Base-by-base conservation (phyloP, 352 stramenopile species). In the Globisporangium orthogonon region DNA sequence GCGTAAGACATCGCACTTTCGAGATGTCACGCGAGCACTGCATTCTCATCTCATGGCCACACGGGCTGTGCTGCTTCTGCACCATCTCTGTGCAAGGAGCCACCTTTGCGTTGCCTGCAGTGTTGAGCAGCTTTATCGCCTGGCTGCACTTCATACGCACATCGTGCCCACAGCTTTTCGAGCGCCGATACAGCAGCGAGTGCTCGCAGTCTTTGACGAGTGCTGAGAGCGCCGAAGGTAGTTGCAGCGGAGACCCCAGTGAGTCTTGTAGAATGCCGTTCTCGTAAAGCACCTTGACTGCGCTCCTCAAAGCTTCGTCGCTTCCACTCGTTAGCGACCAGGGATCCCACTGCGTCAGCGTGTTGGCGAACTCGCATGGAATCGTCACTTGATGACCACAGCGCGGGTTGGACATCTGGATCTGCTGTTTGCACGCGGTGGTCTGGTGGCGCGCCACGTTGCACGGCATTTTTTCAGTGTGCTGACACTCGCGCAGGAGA, bases 111-210 rank as follows among this genome's bases (percentile, higher is more conserved):
- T 65, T 61, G 0, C 57, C 54, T 10, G 57, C 40, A 13, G 47
- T 1, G 4, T 35, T 54, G 1, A 88, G 48, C 40, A 80, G 48
- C 33, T 76, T 76, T 37, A 87, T 74, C 4, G 73, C 78, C 13
- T 67, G 57, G 10, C 67, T 65, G 49, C 78, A 91, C 39, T 78
- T 76, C 50, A 86, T 63, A 7, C 83, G 70, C 11, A 76, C 53
- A 35, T 85, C 71, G 41, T 91, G 81, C n/a, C 71, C 78, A 50
- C 81, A 89, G 0, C 67, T 69, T 5, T 44, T 70, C 0, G 64
- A 56, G 23, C 78, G 63, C 41, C 68, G 63, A 40, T 83, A 70
- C 1, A 80, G 43, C 14, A 89, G 50, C 15, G 67, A 63, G 4
- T 58, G 48, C 39, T 57, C 54, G 58, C 81, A 89, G 5, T 64